These are phyloP conservation scores for Fusarium pseudograminearum DNA, from an alignment of 2,329 filamentous ascomycete genomes.

Conservation along the genomic window DNA sequence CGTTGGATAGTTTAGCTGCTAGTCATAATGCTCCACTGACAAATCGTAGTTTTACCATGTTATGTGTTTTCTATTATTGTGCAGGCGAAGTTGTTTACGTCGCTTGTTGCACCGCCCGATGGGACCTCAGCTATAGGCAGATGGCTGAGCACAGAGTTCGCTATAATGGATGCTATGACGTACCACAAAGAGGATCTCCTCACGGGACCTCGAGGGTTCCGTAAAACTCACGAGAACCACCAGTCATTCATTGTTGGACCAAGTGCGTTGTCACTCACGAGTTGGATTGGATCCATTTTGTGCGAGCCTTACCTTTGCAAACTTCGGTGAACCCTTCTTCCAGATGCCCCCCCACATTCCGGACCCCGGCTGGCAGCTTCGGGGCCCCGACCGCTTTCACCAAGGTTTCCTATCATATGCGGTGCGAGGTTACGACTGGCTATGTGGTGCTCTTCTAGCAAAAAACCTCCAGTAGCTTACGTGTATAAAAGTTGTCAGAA, in stretches of 20 bases:
- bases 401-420: slow-evolving; percentile 4
- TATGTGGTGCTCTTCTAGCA: slow-evolving; percentile 7
- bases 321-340: slow-evolving; percentile 16
- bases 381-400: slow-evolving; percentile 8
- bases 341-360: slow-evolving; percentile 25
- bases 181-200: neutral
- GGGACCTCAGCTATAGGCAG: slow-evolving; percentile 4
- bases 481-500: neutral
- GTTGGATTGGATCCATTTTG: slow-evolving; percentile 3
- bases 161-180: slow-evolving; percentile 12
- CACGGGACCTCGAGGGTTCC: slow-evolving; percentile 11
- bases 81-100: slow-evolving; percentile 11
- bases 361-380: slow-evolving; percentile 26
- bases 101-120: slow-evolving; percentile 31
- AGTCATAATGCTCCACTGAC: neutral
- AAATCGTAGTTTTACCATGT: neutral
- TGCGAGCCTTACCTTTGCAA: slow-evolving; percentile 3
- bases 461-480: neutral
- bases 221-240: neutral
- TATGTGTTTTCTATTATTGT: slow-evolving; percentile 6
- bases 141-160: slow-evolving; percentile 25
- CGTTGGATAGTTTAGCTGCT: neutral
- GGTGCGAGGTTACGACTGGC: slow-evolving; percentile 7
- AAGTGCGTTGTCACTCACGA: neutral
- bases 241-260: slow-evolving; percentile 2